Evolutionary conservation across 805 yeast genomes (phyloP).

Genomic region (Vanderwaltozyma polyspora): DNA sequence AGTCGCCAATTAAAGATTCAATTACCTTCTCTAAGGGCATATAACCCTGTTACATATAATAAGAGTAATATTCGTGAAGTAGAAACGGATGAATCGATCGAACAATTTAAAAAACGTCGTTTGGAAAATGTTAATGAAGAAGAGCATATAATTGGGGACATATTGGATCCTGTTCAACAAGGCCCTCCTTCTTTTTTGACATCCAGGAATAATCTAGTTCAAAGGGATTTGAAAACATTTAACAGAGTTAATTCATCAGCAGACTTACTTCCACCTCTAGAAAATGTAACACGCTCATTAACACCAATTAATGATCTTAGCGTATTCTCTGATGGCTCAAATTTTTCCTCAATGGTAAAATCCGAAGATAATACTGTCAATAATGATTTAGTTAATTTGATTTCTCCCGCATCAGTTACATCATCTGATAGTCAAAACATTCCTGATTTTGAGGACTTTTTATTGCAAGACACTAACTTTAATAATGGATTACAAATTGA

Average conservation of each 20-base stretch:
- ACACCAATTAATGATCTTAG: background rate
- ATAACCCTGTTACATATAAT: slow-evolving; percentile 25
- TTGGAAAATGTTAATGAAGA: background rate
- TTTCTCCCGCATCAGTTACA: slow-evolving; percentile 16
- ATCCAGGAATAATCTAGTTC: no score
- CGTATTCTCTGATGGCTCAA: no score
- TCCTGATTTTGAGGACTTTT: slow-evolving; percentile 28
- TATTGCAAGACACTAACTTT: slow-evolving; percentile 22
- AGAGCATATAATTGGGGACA: slow-evolving; percentile 5
- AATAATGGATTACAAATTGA: slow-evolving; percentile 24
- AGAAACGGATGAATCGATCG: slow-evolving; percentile 11
- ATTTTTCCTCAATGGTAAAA: no score
- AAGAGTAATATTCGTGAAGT: slow-evolving; percentile 21
- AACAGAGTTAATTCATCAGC: no score
- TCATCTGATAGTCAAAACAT: slow-evolving; percentile 14
- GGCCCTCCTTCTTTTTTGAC: no score
- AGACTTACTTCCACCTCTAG: background rate
- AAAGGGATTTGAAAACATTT: no score
- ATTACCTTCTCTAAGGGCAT: slow-evolving; percentile 24
- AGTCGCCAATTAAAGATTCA: slow-evolving; percentile 2
- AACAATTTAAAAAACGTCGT: slow-evolving; percentile 15
- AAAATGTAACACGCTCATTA: background rate
- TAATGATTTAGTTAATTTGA: slow-evolving; percentile 1
- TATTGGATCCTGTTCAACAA: background rate
- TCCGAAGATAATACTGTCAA: no score